Evolutionary conservation across 2,329 filamentous ascomycete genomes (phyloP).

Genomic region (Lasiodiplodia sp.): DNA sequence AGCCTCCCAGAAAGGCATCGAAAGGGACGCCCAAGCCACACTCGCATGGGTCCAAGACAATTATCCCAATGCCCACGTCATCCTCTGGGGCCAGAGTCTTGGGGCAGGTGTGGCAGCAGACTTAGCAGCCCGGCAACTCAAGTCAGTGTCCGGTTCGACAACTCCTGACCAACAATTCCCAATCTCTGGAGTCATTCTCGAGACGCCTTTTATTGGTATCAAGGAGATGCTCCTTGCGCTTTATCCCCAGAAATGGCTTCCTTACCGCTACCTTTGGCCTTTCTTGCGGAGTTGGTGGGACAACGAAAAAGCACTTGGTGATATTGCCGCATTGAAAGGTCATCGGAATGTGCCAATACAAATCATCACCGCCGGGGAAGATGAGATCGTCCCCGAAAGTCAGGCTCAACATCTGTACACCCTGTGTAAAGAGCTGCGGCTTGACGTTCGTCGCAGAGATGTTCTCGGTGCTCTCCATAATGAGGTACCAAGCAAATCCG

Average conservation of each 20-base stretch:
- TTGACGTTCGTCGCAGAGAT: slow-evolving; percentile 48
- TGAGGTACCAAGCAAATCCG: slow-evolving; percentile 52
- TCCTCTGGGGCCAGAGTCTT: slow-evolving; percentile 81
- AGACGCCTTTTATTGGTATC: slow-evolving; percentile 78
- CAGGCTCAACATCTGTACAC: slow-evolving; percentile 63
- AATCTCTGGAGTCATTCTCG: slow-evolving; percentile 66
- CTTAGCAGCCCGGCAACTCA: slow-evolving; percentile 18
- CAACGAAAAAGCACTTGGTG: slow-evolving; percentile 49
- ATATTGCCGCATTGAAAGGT: slow-evolving; percentile 41
- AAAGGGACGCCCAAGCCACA: slow-evolving; percentile 71
- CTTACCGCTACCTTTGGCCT: slow-evolving; percentile 76
- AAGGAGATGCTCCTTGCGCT: slow-evolving; percentile 73
- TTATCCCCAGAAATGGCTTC: slow-evolving; percentile 81
- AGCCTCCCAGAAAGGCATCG: slow-evolving; percentile 73
- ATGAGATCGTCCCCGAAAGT: slow-evolving; percentile 65
- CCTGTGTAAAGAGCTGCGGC: slow-evolving; percentile 43
- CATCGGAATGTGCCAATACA: slow-evolving; percentile 53
- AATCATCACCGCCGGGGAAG: slow-evolving; percentile 63
- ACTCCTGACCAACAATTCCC: neutral
- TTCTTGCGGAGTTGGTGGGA: slow-evolving; percentile 72
- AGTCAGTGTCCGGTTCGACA: neutral
- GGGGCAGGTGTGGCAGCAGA: slow-evolving; percentile 75
- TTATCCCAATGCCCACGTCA: slow-evolving; percentile 53
- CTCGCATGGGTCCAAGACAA: slow-evolving; percentile 65
- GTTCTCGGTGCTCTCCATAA: slow-evolving; percentile 59